Evolutionary conservation across 441 rosid species (phyloP).

Genomic region (Pelargonium fulgidum): DNA sequence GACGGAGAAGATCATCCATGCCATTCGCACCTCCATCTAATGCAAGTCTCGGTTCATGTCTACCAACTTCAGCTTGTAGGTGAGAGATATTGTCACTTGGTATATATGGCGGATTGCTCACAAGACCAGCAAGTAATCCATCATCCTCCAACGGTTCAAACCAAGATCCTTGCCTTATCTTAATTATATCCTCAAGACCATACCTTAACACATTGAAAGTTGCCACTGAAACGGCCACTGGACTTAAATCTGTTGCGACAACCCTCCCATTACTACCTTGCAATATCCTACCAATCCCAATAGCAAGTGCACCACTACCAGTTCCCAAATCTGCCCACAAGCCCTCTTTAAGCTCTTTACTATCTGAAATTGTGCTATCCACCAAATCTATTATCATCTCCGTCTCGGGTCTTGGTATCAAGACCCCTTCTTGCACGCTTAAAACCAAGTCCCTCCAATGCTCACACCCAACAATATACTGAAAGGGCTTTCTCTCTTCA

Average conservation of each 20-base stretch:
- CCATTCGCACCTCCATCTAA: slow-evolving; percentile 78
- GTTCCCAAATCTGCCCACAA: slow-evolving; percentile 78
- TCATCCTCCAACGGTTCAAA: slow-evolving; percentile 60
- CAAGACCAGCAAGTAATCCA: slow-evolving; percentile 63
- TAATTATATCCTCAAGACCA: slow-evolving; percentile 50
- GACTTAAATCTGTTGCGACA: slow-evolving; percentile 70
- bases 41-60: slow-evolving; percentile 80
- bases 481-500: slow-evolving; percentile 75
- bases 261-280: slow-evolving; percentile 43
- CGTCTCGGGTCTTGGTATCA: slow-evolving; percentile 92
- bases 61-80: slow-evolving; percentile 83
- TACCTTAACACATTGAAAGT: slow-evolving; percentile 60
- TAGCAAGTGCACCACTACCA: slow-evolving; percentile 73
- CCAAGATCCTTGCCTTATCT: slow-evolving; percentile 76
- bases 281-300: slow-evolving; percentile 49
- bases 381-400: slow-evolving; percentile 69
- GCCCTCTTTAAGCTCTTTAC: slow-evolving; percentile 34
- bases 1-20: slow-evolving; percentile 61
- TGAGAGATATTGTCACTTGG: slow-evolving; percentile 60
- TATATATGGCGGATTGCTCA: slow-evolving; percentile 87
- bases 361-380: slow-evolving; percentile 28
- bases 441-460: slow-evolving; percentile 88
- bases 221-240: slow-evolving; percentile 53
- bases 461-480: slow-evolving; percentile 84
- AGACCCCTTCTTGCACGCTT: slow-evolving; percentile 78